Evolutionary conservation across 148 eudicot genomes (phyloP), one percentile per base, ranked within the genome.

Genomic region (Vaccinium corymbosum): DNA sequence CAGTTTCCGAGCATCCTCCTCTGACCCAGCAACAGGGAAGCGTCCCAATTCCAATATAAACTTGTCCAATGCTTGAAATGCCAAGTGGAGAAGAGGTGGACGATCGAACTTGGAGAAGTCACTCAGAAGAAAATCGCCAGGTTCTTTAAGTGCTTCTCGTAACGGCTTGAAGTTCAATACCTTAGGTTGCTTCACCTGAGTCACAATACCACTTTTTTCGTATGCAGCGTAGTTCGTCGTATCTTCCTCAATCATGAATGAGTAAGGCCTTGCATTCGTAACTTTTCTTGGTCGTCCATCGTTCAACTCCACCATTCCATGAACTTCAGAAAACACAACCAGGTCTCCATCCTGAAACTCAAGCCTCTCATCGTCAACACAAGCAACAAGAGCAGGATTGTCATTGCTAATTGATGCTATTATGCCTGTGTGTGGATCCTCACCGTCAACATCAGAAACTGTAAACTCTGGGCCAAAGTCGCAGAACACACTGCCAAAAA

Each of bases 301-400:
- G 86, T 91, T 92, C 46, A 93, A 82, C 82, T 93, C 94, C 0
- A 88, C 62, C 96, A 93, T 92, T 75, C 96, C 96, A n/a, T 82
- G 91, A 77, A 93, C 85, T 86, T 93, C 96, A 4, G 94, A 91
- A 86, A 93, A 93, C 78, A 91, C 89, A 78, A 93, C 93, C 78
- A 92, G 87, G 88, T 93, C 96, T 6, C 94, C 96, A 72, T 93
- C 96, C 87, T 93, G 91, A 76, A 93, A 93, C 88, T 93, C 96
- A 22, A 93, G 89, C 83, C 93, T 89, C 85, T 93, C 96, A 86
- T 93, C 96, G 71, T 93, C 96, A 72, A 93, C 96, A 81, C 94
- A 92, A 5, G 94, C 89, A 16, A 93, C 93, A 87, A 92, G 85
- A 17, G 94, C 91, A 76, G 90, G 90, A 35, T 91, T 91, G 78